Conservation (phyloP, 1,139 yeast species). For the Lodderomyces theae region DNA sequence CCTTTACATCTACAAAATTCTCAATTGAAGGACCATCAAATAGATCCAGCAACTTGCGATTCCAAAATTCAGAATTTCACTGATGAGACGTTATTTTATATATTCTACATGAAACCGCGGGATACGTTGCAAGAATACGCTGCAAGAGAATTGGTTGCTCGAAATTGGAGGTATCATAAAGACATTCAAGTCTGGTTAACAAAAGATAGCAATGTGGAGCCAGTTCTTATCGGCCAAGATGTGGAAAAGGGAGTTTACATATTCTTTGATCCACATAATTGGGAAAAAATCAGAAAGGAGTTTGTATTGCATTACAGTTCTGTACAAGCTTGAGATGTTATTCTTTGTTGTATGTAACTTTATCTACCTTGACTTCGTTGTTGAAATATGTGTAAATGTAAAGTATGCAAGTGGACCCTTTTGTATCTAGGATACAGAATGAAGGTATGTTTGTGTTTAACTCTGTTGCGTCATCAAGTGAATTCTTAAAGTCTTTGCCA, state of each 20-base stretch:
- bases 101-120: constrained; percentile 91
- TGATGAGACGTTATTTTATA: constrained; percentile 90
- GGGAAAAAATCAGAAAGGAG: constrained; percentile 93
- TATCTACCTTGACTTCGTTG: constrained; percentile 89
- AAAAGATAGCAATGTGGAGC: constrained; percentile 88
- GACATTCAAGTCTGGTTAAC: constrained; percentile 96
- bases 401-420: constrained; percentile 71
- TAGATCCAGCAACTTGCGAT: constrained; percentile 52
- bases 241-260: constrained; percentile 95
- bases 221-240: constrained; percentile 76
- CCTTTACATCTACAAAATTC: constrained; percentile 34
- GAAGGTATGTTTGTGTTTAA: constrained; percentile 58
- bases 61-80: constrained; percentile 72
- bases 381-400: constrained; percentile 80
- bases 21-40: constrained; percentile 49
- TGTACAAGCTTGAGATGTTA: constrained; percentile 41
- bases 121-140: constrained; percentile 93
- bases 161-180: constrained; percentile 98
- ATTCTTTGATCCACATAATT: constrained; percentile 91
- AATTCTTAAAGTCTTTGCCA: constrained; percentile 11
- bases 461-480: constrained; percentile 19
- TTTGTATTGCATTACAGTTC: constrained; percentile 65
- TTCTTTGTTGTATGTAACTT: constrained; percentile 75
- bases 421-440: constrained; percentile 82
- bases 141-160: constrained; percentile 79